Base-by-base conservation (phyloP, 2,329 filamentous ascomycete species). In the Fusarium keratoplasticum region DNA sequence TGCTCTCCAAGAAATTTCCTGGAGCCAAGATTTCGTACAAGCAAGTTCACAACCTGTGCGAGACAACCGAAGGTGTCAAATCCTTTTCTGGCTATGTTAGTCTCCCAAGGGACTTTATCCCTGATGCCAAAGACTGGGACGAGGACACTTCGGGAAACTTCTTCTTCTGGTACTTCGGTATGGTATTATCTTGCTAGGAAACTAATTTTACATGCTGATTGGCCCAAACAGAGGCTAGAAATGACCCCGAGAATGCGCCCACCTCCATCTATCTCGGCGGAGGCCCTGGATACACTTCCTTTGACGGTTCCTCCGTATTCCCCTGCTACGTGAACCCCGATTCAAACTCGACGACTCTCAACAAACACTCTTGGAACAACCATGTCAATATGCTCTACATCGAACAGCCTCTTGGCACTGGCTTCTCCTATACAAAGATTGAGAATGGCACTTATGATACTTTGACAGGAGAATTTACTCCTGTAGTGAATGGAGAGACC, bases 321-420 rank as follows among this genome's bases (percentile, higher is more conserved):
- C 84, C 84, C 25, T 88, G 83, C 76, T 80, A 85, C 71, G 78
- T 87, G 36, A 79, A 88, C 64, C 75, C 87, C 72, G 81, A 86
- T 42, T 83, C 82, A 38, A 87, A 89, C 64, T 85, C 84, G 22
- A 91, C 89, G 1, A 82, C 85, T 22, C 82, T 87, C 16, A 86
- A 89, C 61, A 83, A 87, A 69, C 91, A 88, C 87, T 88, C 89
- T 16, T 92, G 89, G 90, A 90, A 92, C 78, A 84, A 81, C 20
- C 77, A 78, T 60, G 82, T 82, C 54, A 85, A 84, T 66, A 83
- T 85, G 80, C 81, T 89, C 20, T 89, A 86, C 79, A 86, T 89
- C 61, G 85, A 87, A 76, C 85, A 86, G 86, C 90, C 90, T 11
- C 89, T 90, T 64, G 90, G 93, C 80, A 88, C 93, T 38, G 88